These are phyloP conservation scores for Terana coerulea DNA, from an alignment of 768 basidiomycete species.

Conservation along the genomic window DNA sequence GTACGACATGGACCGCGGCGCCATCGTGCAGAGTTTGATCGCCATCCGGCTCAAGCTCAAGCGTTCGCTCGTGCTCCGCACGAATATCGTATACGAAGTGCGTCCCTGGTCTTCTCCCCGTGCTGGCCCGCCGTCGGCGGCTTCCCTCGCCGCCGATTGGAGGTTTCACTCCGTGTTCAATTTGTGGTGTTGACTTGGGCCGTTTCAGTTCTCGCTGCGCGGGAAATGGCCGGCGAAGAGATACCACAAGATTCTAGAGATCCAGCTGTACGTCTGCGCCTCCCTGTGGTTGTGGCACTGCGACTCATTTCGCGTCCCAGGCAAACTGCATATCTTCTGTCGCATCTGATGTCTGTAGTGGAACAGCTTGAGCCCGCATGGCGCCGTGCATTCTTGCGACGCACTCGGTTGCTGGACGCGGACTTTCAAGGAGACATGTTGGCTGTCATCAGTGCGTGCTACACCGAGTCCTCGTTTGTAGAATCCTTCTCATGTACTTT, in stretches of 20 bases:
- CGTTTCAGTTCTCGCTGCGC: constrained; percentile 67
- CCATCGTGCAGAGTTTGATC: constrained; percentile 62
- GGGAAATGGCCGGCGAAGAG: constrained; percentile 80
- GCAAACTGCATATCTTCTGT: constrained; percentile 64
- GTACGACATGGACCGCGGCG: constrained; percentile 43
- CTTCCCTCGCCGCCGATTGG: too few relatives aligned
- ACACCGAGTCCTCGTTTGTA: neutral
- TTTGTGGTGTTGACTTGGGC: too few relatives aligned
- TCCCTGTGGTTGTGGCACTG: neutral
- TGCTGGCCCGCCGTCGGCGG: too few relatives aligned
- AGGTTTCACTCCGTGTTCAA: too few relatives aligned
- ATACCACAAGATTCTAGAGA: constrained; percentile 63
- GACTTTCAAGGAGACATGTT: constrained; percentile 84
- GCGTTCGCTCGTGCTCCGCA: constrained; percentile 49
- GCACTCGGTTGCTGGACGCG: constrained; percentile 72
- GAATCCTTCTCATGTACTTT: neutral
- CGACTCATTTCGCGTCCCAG: constrained; percentile 31
- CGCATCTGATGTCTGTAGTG: constrained; percentile 70
- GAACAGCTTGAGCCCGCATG: constrained; percentile 73
- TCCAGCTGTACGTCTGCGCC: constrained; percentile 52
- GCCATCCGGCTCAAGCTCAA: constrained; percentile 74
- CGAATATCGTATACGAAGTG: constrained; percentile 68
- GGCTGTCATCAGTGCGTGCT: constrained; percentile 66
- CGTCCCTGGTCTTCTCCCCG: too few relatives aligned
- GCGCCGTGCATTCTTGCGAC: constrained; percentile 69